phyloP scores from a whole-genome alignment of 805 yeast genomes.

The Peterozyma xylosa region DNA sequence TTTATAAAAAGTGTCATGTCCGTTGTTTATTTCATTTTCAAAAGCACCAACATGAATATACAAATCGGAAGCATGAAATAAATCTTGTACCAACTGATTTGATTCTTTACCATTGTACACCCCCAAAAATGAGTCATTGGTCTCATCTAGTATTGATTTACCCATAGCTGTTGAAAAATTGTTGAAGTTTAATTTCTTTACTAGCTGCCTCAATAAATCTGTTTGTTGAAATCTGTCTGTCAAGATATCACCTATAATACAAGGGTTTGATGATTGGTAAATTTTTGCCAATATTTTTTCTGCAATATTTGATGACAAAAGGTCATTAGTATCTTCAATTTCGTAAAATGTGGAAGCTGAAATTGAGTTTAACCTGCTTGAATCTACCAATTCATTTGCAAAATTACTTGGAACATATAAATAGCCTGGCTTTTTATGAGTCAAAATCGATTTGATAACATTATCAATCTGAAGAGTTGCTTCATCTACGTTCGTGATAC shows the following conservation, averaged over 20 bases:
- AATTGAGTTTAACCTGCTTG: constrained; percentile 17
- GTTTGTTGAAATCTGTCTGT: constrained; percentile 53
- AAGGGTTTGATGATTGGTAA: constrained; percentile 49
- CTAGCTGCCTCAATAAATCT: constrained; percentile 37
- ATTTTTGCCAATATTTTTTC: constrained; percentile 40
- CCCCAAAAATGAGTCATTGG: constrained; percentile 58
- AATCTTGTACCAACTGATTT: constrained; percentile 35
- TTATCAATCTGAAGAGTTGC: constrained; percentile 62
- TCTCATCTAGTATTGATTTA: constrained; percentile 67
- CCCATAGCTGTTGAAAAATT: constrained; percentile 61
- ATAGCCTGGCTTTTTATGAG: constrained; percentile 72
- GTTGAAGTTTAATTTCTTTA: constrained; percentile 41
- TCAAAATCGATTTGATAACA: constrained; percentile 48
- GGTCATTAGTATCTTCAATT: constrained; percentile 16
- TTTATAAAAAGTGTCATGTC: constrained; percentile 43
- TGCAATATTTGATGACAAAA: constrained; percentile 27
- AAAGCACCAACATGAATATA: constrained; percentile 65
- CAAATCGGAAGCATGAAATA: constrained; percentile 53
- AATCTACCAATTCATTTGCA: constrained; percentile 35
- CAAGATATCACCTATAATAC: constrained; percentile 64
- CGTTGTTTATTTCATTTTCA: constrained; percentile 62
- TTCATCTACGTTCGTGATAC: constrained; percentile 31
- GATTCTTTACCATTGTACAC: constrained; percentile 62
- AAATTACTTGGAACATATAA: constrained; percentile 71
- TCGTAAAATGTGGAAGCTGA: constrained; percentile 12